A percentile compares a stretch with the other conserved stretches of the same genome.
These are phyloP conservation scores for Colletotrichum australisinense DNA, from an alignment of 2,329 filamentous ascomycete genomes.

Conservation along the genomic window DNA sequence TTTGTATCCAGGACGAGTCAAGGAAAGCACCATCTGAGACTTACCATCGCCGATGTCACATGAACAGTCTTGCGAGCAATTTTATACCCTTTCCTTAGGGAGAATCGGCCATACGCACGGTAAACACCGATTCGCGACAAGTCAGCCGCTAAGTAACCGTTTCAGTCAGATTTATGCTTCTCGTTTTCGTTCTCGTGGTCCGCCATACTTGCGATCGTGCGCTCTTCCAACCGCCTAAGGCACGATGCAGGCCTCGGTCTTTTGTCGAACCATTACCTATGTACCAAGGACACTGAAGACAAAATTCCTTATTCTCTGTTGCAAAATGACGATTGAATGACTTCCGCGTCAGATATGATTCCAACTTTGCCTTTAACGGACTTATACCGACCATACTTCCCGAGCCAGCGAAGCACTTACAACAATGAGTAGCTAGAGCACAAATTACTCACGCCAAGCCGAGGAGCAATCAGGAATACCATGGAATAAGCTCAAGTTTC, in stretches of 20 bases:
- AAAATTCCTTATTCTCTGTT: fast-evolving
- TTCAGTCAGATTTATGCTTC: too few relatives aligned
- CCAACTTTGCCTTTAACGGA: not conserved
- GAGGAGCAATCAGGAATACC: not conserved
- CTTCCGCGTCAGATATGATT: not conserved
- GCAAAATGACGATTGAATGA: not conserved
- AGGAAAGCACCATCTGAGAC: not conserved
- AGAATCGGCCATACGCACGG: too few relatives aligned
- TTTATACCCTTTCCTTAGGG: too few relatives aligned
- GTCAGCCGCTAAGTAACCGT: too few relatives aligned
- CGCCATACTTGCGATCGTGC: not conserved
- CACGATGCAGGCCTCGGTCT: not conserved
- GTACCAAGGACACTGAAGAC: not conserved
- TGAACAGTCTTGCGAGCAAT: too few relatives aligned
- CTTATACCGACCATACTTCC: not conserved
- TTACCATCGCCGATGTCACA: not conserved
- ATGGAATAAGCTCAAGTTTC: not conserved
- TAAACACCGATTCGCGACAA: too few relatives aligned
- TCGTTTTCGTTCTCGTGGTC: not conserved
- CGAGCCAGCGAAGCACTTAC: not conserved
- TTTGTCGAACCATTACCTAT: not conserved
- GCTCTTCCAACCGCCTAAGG: not conserved
- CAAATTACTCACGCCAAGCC: not conserved
- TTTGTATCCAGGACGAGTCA: not conserved
- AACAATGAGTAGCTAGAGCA: not conserved